Conservation (phyloP, 2,329 filamentous ascomycete species). For the Cryoendolithus antarcticus region DNA sequence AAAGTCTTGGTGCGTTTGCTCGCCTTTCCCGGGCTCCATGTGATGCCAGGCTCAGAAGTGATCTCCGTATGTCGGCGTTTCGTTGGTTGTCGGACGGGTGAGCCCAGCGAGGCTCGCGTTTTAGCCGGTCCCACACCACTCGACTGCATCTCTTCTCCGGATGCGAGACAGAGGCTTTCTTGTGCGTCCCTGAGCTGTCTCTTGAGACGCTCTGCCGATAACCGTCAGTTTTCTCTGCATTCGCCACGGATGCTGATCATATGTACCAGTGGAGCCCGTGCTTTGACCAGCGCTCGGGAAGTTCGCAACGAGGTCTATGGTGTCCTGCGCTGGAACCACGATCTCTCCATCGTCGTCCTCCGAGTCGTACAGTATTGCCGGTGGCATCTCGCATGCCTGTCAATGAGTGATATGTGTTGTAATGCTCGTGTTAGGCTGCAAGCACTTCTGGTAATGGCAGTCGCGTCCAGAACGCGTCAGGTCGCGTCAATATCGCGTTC, state of each 20-base stretch:
- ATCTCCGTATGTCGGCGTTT: conserved; percentile 11
- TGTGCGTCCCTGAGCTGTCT: conserved; percentile 14
- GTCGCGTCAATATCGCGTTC: too few relatives aligned
- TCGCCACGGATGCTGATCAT: neutral
- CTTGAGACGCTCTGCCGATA: conserved; percentile 9
- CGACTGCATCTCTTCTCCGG: conserved; percentile 2
- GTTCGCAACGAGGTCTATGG: conserved; percentile 1
- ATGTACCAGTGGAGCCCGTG: conserved; percentile 11
- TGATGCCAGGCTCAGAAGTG: conserved; percentile 1
- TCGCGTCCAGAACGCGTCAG: too few relatives aligned
- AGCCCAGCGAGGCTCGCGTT: conserved; percentile 2
- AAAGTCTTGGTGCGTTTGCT: conserved; percentile 13
- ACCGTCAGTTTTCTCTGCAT: conserved; percentile 3
- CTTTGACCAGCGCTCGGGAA: conserved; percentile 7
- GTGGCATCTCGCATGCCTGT: conserved; percentile 4
- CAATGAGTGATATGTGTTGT: neutral
- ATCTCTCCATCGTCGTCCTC: conserved; percentile 11
- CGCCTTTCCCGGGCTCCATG: conserved; percentile 5
- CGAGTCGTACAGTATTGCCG: conserved; percentile 10
- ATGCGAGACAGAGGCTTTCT: conserved; percentile 12
- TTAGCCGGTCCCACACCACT: conserved; percentile 5
- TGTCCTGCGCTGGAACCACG: conserved; percentile 5
- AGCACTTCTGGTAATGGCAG: too few relatives aligned
- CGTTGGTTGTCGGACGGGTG: conserved; percentile 8
- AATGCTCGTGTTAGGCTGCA: too few relatives aligned